Percentiles rank a stretch among this genome's conserved stretches.
These are phyloP conservation scores for Thelephora terrestris DNA, from an alignment of 1,284 basidiomycete species.

Conservation along the genomic window DNA sequence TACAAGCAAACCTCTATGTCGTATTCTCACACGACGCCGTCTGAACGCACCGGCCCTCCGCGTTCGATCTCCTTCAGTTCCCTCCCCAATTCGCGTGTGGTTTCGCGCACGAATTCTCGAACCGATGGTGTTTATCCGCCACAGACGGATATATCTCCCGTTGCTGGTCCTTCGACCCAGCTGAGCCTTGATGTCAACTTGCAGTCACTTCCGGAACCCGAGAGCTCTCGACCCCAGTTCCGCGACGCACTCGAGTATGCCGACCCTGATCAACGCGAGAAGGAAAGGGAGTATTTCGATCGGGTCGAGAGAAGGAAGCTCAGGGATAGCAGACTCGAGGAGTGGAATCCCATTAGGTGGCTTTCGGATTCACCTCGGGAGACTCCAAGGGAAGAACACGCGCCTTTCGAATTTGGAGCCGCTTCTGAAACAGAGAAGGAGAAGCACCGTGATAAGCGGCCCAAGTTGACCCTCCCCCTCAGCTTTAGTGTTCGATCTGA, in stretches of 20 bases:
- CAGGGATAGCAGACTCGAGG: constrained; percentile 33
- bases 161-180: constrained; percentile 13
- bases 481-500: constrained; percentile 6
- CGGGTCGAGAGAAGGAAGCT: constrained; percentile 48
- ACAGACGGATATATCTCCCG: constrained; percentile 14
- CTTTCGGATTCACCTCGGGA: constrained; percentile 44
- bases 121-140: constrained; percentile 4
- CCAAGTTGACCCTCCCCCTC: constrained; percentile 4
- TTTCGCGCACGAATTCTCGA: constrained; percentile 20
- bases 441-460: not conserved
- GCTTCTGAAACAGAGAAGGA: not conserved
- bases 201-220: constrained; percentile 21
- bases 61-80: constrained; percentile 59
- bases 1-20: constrained; percentile 19
- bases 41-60: constrained; percentile 61
- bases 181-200: constrained; percentile 17
- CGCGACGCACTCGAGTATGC: constrained; percentile 51
- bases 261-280: constrained; percentile 27
- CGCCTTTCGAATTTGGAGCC: not conserved
- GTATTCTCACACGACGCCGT: constrained; percentile 33
- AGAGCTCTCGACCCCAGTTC: constrained; percentile 32
- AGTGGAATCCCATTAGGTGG: constrained; percentile 47
- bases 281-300: constrained; percentile 33
- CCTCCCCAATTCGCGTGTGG: constrained; percentile 33
- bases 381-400: constrained; percentile 10